Evolutionary conservation across 352 stramenopile genomes (phyloP).

Genomic region (Phytophthora melonis): DNA sequence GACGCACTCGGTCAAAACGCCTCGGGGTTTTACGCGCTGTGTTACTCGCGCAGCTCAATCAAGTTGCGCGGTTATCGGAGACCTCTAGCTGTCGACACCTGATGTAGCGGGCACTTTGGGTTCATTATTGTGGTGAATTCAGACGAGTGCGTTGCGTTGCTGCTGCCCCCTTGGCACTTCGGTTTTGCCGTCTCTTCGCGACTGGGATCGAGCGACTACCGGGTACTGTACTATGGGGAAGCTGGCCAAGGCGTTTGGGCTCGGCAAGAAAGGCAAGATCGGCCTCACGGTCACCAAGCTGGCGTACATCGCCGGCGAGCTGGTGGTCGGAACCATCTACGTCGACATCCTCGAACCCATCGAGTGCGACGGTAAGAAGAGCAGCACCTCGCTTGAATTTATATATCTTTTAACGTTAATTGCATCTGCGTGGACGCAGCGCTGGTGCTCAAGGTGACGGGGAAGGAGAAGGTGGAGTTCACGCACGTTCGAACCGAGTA

Average conservation of each 20-base stretch:
- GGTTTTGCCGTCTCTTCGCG: constrained; percentile 13
- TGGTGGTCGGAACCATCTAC: constrained; percentile 65
- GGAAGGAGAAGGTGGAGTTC: constrained; percentile 76
- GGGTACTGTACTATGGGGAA: constrained; percentile 49
- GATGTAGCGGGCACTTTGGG: neutral
- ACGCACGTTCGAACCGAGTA: constrained; percentile 43
- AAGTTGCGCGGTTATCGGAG: neutral
- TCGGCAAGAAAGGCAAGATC: constrained; percentile 76
- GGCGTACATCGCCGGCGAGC: constrained; percentile 68
- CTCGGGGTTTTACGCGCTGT: neutral
- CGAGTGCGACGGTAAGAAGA: constrained; percentile 61
- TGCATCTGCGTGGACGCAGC: constrained; percentile 33
- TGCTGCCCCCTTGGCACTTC: constrained; percentile 6
- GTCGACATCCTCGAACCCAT: constrained; percentile 65
- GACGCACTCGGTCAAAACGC: neutral
- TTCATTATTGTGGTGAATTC: neutral
- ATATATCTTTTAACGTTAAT: neutral
- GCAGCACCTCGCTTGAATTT: neutral
- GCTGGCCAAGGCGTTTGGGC: constrained; percentile 56
- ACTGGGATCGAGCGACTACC: neutral
- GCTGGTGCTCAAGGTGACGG: constrained; percentile 66
- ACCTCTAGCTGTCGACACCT: neutral
- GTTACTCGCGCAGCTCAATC: constrained; percentile 7
- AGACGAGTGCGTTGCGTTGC: neutral
- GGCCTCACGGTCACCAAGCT: constrained; percentile 58